Evolutionary conservation across 108 stramenopile genomes (phyloP), one percentile per base, ranked within the genome.

Genomic region (Epithemia pelagica): DNA sequence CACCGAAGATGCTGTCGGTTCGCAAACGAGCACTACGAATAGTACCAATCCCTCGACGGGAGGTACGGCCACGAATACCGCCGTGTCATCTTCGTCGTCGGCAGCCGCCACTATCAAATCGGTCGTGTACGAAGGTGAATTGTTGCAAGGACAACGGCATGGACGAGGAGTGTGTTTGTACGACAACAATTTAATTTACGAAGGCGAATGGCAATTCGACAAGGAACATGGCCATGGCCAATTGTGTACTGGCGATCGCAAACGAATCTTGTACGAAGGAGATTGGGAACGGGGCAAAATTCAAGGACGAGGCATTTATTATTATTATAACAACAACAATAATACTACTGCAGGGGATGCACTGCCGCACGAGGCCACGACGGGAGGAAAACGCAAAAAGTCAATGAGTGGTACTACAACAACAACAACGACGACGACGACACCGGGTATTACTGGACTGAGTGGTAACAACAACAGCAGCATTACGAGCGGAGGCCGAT

Each of bases 121-220:
- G 59, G 81, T 90, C 26, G 79, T 94, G 54, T 94, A 94, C 72
- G 92, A 94, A 78, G 92, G 92, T 20, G 92, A 94, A 78, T 82
- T 94, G 92, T 75, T 76, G 19, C 68, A 81, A 53, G 51, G 37
- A 28, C 59, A 78, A 23, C 84, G 95, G 25, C 82, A 92, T 56
- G 95, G 95, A 24, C 69, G 76, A 0, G 95, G 95, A 22, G 74
- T 91, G 18, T 90, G 89, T 72, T 70, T 94, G 55, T 96, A 87
- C 77, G 73, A 69, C 30, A 88, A 94, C 70, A 71, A 72, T 24
- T 81, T 80, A 56, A 69, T 94, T 61, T 96, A 96, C 66, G 95
- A 96, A 78, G 90, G 95, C 20, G 67, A 80, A 58, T 96, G 95
- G 95, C 79, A 74, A 65, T 70, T 75, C 1, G 90, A 92, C 70